Evolutionary conservation across 176 grass and related monocot genomes (phyloP).

Genomic region (Poa annua): DNA sequence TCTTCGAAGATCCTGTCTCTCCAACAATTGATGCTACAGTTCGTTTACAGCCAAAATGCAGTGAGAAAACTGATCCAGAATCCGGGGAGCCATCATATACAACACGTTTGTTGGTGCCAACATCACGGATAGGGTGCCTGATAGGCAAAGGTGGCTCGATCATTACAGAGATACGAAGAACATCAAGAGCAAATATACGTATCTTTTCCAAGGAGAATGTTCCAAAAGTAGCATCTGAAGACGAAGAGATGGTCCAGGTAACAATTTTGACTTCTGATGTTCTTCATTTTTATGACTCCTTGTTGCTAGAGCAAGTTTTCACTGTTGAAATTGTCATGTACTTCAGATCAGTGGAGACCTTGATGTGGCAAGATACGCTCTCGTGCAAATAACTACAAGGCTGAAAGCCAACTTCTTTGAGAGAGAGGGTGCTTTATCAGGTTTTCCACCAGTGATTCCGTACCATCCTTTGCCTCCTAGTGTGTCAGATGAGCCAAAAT

Average conservation of each 20-base stretch:
- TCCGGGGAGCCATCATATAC: slow-evolving; percentile 70
- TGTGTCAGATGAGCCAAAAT: slow-evolving; percentile 74
- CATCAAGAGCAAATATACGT: slow-evolving; percentile 81
- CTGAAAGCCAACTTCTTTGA: slow-evolving; percentile 99
- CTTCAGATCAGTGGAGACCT: slow-evolving; percentile 83
- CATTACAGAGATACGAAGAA: slow-evolving; percentile 88
- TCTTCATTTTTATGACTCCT: slow-evolving; percentile 4
- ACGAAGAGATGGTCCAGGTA: slow-evolving; percentile 99
- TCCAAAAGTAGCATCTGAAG: slow-evolving; percentile 90
- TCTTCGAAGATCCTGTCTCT: slow-evolving; percentile 92
- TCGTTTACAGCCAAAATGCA: slow-evolving; percentile 85
- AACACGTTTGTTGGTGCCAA: slow-evolving; percentile 87
- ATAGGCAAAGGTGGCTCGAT: slow-evolving; percentile 98
- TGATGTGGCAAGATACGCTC: slow-evolving; percentile 81
- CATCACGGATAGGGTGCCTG: slow-evolving; percentile 90
- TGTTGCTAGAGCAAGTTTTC: slow-evolving; percentile 15
- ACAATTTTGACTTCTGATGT: slow-evolving; percentile 27
- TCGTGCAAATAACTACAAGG: slow-evolving; percentile 86
- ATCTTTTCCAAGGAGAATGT: slow-evolving; percentile 98
- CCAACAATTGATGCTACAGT: slow-evolving; percentile 88
- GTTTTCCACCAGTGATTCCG: slow-evolving; percentile 59
- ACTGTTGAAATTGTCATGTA: slow-evolving; percentile 18
- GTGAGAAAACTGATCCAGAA: slow-evolving; percentile 82
- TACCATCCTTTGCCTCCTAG: slow-evolving; percentile 66
- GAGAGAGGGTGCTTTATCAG: slow-evolving; percentile 75